These are phyloP conservation scores for Coemansia sp. DNA, from an alignment of 192 early-diverging fungal species.

Conservation along the genomic window DNA sequence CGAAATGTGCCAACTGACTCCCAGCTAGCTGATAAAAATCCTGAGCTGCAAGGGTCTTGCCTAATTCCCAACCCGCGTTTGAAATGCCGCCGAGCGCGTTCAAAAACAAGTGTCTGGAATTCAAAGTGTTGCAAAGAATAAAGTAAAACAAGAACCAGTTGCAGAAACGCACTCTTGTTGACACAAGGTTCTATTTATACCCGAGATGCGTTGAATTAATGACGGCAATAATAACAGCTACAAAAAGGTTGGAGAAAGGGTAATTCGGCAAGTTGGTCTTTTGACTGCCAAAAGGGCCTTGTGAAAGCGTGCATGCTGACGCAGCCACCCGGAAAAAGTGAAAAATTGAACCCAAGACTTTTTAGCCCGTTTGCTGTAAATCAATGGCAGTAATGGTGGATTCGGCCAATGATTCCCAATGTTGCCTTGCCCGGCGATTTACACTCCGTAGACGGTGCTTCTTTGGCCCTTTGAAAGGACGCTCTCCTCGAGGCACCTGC, in stretches of 20 bases:
- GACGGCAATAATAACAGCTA: background rate
- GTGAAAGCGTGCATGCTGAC: background rate
- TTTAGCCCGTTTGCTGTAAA: background rate
- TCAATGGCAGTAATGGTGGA: background rate
- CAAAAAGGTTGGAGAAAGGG: background rate
- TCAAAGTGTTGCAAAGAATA: background rate
- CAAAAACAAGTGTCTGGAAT: background rate
- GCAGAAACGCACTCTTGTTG: background rate
- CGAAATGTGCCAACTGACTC: background rate
- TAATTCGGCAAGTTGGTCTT: background rate
- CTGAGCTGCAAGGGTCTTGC: background rate
- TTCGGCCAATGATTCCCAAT: slow-evolving; percentile 5
- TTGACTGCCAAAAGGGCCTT: background rate
- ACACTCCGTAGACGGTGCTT: background rate
- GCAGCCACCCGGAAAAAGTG: slow-evolving; percentile 2
- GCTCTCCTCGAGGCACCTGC: background rate
- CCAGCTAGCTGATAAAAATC: background rate
- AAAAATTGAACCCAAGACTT: background rate
- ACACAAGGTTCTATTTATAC: background rate
- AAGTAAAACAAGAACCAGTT: background rate
- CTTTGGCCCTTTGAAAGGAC: background rate
- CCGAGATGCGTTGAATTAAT: slow-evolving; percentile 1
- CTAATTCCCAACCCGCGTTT: background rate
- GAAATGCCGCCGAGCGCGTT: no score
- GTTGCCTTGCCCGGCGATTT: slow-evolving; percentile 5